Percentiles rank a stretch among this genome's conserved stretches.
These are phyloP conservation scores for Russula griseocarnosa DNA, from an alignment of 768 basidiomycete species.

Conservation along the genomic window DNA sequence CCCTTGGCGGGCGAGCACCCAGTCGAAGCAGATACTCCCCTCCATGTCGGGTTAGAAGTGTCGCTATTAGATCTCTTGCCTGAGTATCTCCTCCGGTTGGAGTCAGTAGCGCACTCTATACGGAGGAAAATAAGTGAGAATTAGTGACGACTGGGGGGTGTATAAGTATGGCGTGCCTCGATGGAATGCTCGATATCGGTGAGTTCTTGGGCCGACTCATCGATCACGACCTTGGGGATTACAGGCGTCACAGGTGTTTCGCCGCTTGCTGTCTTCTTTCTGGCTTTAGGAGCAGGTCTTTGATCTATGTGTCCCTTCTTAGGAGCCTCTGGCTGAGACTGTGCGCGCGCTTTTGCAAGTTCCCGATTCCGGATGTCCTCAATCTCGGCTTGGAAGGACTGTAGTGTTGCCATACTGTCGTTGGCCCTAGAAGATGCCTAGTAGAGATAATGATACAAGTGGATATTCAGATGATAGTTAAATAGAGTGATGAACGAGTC, in stretches of 20 bases:
- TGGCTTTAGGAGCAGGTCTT: constrained; percentile 8
- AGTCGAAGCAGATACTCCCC: constrained; percentile 77
- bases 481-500: constrained; percentile 15
- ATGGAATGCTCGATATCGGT: constrained; percentile 53
- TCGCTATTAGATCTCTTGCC: constrained; percentile 63
- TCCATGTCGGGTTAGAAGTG: constrained; percentile 58
- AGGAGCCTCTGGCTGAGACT: constrained; percentile 31
- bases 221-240: constrained; percentile 4
- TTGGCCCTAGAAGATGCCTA: background rate
- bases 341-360: constrained; percentile 55
- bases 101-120: constrained; percentile 38
- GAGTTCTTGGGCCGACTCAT: constrained; percentile 14
- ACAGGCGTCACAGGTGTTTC: constrained; percentile 1
- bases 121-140: background rate
- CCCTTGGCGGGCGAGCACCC: constrained; percentile 60
- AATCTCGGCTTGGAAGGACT: constrained; percentile 70
- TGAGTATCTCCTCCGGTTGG: constrained; percentile 45
- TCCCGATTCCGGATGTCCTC: constrained; percentile 71
- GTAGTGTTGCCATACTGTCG: constrained; percentile 38
- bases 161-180: constrained; percentile 40
- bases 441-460: background rate
- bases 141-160: background rate
- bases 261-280: constrained; percentile 12
- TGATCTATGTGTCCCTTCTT: constrained; percentile 17
- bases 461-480: constrained; percentile 2